Evolutionary conservation across 805 yeast species (phyloP), one percentile per base, ranked within the genome.

Genomic region (Barnettozyma sucrosica): DNA sequence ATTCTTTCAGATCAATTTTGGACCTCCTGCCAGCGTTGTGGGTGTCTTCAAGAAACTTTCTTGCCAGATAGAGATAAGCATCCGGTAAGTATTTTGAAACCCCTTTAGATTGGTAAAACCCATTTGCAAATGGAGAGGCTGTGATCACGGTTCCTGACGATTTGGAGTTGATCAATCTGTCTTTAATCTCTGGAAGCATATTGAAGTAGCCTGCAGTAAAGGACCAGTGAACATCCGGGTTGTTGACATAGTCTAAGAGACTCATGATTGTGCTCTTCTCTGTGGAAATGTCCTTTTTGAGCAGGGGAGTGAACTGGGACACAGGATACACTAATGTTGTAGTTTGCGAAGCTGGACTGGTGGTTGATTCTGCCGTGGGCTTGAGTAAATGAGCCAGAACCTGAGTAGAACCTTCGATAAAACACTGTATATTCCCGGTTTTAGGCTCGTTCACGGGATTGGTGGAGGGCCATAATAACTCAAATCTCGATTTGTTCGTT

Each of bases 171-270:
- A 88, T 62, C 25, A 93, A 69, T 24, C 74, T 70, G 14, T 68
- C 66, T 58, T 79, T 81, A 45, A 87, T 82, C 36, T 81, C 80
- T 0, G 95, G 87, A 36, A 83, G 77, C 80, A 93, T 83, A 64
- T 93, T 93, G 71, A 93, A 93, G 64, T 93, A 93, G 2, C 99
- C 99, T 0, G 98, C 97, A 0, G 99, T 93, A 57, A 93, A 83
- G 54, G 86, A 77, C 95, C 96, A 92, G 45, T 72, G 74, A 24
- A 82, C 74, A 11, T 67, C 58, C 23, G 80, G 73, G 36, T 80
- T 69, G 57, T 79, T 79, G 43, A 79, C 68, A 49, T 72, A 73
- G 3, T 87, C 74, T 37, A 87, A 68, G 4, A 86, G 63, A 26
- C 83, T 68, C 36, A 85, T 65, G 28, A 92, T 68, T 0, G 86